Evolutionary conservation across 352 stramenopile species (phyloP), one percentile per base, ranked within the genome.

Genomic region (Aphanomyces astaci): DNA sequence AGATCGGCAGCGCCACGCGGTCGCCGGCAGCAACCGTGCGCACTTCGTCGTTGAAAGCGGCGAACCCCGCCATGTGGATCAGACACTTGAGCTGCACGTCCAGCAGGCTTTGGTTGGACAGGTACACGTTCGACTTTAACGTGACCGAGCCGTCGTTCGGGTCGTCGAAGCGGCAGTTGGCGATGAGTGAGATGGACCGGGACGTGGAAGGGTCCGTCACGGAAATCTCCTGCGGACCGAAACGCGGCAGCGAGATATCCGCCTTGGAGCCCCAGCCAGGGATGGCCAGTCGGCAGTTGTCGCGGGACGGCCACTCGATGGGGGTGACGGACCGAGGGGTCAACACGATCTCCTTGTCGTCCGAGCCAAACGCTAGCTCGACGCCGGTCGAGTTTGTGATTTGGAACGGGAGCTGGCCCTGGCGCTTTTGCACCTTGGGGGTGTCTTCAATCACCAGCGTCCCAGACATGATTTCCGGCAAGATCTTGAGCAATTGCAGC

Each of bases 121-220:
- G 81, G 63, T 81, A 90, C 43, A 89, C 71, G 60, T 90, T 93
- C 28, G 86, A 92, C 73, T 88, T 84, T 31, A 95, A 74, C 48
- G 87, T 78, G 31, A 95, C 77, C 0, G 81, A 75, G 33, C 88
- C 81, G 32, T 80, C 78, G 13, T 59, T 66, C 19, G 81, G 78
- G 62, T 90, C 79, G 70, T 95, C 86, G 30, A 95, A 64, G 1
- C 84, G 80, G 31, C 79, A 91, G 65, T 83, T 82, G 3, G 82
- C 79, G 1, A 77, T 86, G 11, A 95, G 73, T 59, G 88, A 59
- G 24, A 68, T 62, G n/a, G 36, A 28, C 57, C 55, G 33, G 25
- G 25, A 24, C 27, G 19, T 53, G 25, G 56, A 64, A 15, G 28
- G 17, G 15, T 68, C 62, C 46, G 48, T 49, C n/a, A 68, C 48